Evolutionary conservation across 2,329 filamentous ascomycete species (phyloP).

Genomic region (Xylaria multiplex): DNA sequence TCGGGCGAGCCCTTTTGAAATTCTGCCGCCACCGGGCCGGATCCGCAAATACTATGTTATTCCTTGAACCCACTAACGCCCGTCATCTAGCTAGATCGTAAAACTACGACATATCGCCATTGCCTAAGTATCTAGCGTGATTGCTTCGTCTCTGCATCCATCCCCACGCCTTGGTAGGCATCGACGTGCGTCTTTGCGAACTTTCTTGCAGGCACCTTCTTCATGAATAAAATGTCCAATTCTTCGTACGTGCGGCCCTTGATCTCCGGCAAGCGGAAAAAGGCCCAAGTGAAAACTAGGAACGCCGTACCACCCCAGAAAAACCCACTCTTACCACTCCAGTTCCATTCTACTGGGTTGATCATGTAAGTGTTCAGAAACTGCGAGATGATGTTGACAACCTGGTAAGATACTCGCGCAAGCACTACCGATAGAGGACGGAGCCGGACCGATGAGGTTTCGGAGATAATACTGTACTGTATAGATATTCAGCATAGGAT

Average conservation of each 20-base stretch:
- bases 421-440: constrained; percentile 58
- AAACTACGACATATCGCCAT: not conserved
- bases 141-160: constrained; percentile 32
- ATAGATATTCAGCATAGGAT: constrained; percentile 26
- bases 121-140: constrained; percentile 10
- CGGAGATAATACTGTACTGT: constrained; percentile 58
- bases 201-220: constrained; percentile 52
- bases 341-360: constrained; percentile 53
- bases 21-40: not conserved
- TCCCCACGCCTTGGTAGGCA: constrained; percentile 37
- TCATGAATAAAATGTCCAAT: constrained; percentile 63
- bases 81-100: not conserved
- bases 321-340: constrained; percentile 56
- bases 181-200: constrained; percentile 52
- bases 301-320: constrained; percentile 57
- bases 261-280: constrained; percentile 63
- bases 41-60: not conserved
- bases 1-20: not conserved
- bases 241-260: constrained; percentile 63
- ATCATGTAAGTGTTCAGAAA: constrained; percentile 53
- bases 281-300: constrained; percentile 59
- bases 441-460: constrained; percentile 59
- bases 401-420: constrained; percentile 56
- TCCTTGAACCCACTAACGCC: not conserved
- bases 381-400: constrained; percentile 56